Evolutionary conservation across 108 stramenopile genomes (phyloP).

Genomic region (Conticribra weissflogii): DNA sequence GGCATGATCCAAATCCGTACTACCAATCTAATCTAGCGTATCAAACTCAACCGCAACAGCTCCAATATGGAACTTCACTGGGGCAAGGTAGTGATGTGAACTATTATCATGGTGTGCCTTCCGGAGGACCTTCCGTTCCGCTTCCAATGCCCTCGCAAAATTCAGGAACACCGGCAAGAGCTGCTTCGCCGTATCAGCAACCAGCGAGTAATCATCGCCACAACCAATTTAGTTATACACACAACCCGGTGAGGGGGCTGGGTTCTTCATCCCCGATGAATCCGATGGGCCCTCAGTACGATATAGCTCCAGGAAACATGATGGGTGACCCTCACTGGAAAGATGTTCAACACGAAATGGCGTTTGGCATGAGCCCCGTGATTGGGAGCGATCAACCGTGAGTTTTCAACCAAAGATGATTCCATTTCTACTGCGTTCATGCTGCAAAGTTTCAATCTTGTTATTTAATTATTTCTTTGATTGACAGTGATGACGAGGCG

Average conservation of each 20-base stretch:
- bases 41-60: slow-evolving; percentile 24
- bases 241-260: not conserved
- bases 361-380: slow-evolving; percentile 35
- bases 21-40: slow-evolving; percentile 8
- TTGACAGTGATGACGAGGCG: slow-evolving; percentile 49
- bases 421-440: not conserved
- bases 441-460: no score
- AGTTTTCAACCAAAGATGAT: slow-evolving; percentile 4
- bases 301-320: slow-evolving; percentile 9
- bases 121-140: not conserved
- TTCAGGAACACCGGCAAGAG: not conserved
- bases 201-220: not conserved
- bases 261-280: not conserved
- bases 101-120: slow-evolving; percentile 26
- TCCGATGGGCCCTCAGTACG: slow-evolving; percentile 5
- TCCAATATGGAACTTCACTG: slow-evolving; percentile 23
- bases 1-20: slow-evolving; percentile 30
- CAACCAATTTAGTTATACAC: slow-evolving; percentile 24
- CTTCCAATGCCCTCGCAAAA: not conserved
- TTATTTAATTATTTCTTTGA: no score
- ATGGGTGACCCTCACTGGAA: slow-evolving; percentile 33
- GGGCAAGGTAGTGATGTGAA: slow-evolving; percentile 24
- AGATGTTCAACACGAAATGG: slow-evolving; percentile 40
- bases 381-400: slow-evolving; percentile 46
- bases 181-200: slow-evolving; percentile 13